Evolutionary conservation across 768 basidiomycete species (phyloP), one percentile per base, ranked within the genome.

Genomic region (Pluteus cervinus): DNA sequence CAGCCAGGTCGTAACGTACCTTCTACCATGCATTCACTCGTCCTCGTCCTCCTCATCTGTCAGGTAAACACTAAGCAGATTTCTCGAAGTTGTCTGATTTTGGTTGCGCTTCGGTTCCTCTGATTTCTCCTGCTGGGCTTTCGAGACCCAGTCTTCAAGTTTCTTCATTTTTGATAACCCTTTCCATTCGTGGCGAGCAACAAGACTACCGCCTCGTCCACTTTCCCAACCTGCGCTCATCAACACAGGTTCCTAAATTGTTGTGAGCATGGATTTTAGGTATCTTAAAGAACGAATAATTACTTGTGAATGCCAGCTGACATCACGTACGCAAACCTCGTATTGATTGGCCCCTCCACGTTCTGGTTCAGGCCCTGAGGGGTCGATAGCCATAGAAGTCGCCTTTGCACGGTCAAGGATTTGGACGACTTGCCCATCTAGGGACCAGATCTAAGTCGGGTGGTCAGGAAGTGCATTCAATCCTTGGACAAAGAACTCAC

Each of bases 181-280:
- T 60, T 93, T 96, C 89, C 92, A 99, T 61, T 97, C 89, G 49
- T 99, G 96, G 47, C 86, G 72, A 4, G 93, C 94, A 16, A 99
- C 75, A 29, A 79, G 71, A 24, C 89, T 91, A 9, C 81, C 79
- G 14, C 71, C 73, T 22, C 68, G 61, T 20, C 65, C 64, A 25
- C 64, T 70, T 29, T 84, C 80, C 94, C 96, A 98, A 3, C 79
- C 91, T 5, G 86, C 88, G 45, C 86, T 91, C 81, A 99, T 85
- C 32, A 99, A 55, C 15, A 85, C 80, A 25, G 94, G 92, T 68
- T 93, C 83, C 77, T 86, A 54, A 25, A 26, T 7, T 21, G 18
- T 23, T 17, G 18, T 11, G 24, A 14, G 18, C 29, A 30, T 36
- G 24, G 15, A 14, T 21, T 31, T 15, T 24, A 8, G 15, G 15